Base-by-base conservation (phyloP, 208 protist genomes). In the Leishmania gerbilli region DNA sequence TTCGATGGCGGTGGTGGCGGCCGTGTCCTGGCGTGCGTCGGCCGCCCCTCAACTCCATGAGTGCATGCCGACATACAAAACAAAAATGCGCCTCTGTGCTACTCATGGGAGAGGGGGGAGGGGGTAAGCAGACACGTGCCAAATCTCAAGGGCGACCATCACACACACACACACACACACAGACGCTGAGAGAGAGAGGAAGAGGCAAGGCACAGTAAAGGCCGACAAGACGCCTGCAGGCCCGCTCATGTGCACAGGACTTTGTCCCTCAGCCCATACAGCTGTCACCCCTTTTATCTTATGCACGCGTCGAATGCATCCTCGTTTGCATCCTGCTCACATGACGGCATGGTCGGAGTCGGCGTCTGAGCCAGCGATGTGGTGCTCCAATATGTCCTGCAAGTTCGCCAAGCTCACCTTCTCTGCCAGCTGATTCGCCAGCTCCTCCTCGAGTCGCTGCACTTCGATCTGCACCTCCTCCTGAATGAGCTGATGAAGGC, bases 371-470 rank as follows among this genome's bases (percentile, higher is more conserved):
- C 80, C 72, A 42, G 40, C 40, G 42, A 79, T 72, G 47, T 90
- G 76, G 3, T 77, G 60, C 37, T 90, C 83, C 47, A 96, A 76
- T 71, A 96, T 90, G 37, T 91, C 83, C 21, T 90, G 91, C 64
- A 96, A 74, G 56, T 94, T 86, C 6, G 76, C 72, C 51, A 96
- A 55, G 45, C 78, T 88, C 34, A 93, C 90, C 82, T 94, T 91
- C 47, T 93, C 91, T 6, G 83, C 87, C 37, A 95, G 84, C 37
- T 77, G 78, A 72, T 85, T 86, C 31, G 86, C 68, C 56, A 94
- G 71, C 37, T 91, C 87, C 13, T 81, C 81, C 62, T 83, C 64
- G 19, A 90, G 40, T 27, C 76, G 47, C 65, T 88, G 71, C 55
- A 93, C 71, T 34, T 87, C 87, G 34, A 89, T 76, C 51, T 80